A percentile compares a stretch with the other conserved stretches of the same genome.
phyloP scores from a whole-genome alignment of 176 grass and related monocot genomes.

The Thalia dealbata region DNA sequence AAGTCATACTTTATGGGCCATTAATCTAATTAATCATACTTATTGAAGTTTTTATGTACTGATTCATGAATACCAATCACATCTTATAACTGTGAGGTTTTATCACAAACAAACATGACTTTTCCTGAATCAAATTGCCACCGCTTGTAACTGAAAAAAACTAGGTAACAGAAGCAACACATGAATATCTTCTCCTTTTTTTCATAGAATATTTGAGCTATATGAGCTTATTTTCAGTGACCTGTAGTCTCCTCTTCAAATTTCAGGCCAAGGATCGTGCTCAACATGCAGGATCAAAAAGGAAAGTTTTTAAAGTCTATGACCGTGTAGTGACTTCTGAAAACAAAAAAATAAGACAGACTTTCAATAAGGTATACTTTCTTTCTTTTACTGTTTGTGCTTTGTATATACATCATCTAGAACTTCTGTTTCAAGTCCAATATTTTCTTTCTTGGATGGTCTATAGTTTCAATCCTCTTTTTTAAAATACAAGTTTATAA shows the following conservation, averaged over 20 bases:
- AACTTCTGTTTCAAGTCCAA: background rate
- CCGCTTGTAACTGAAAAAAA: background rate
- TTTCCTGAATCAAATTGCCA: background rate
- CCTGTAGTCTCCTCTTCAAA: background rate
- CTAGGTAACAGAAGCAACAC: background rate
- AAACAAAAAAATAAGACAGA: conserved; percentile 68
- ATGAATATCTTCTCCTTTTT: background rate
- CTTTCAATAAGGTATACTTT: too few relatives aligned
- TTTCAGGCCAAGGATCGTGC: conserved; percentile 34
- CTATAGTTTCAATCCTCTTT: background rate
- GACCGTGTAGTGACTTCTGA: conserved; percentile 61
- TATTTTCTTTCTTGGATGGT: background rate
- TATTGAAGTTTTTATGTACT: too few relatives aligned
- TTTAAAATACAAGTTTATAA: background rate
- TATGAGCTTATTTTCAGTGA: background rate
- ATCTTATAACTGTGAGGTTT: background rate
- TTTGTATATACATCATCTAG: too few relatives aligned
- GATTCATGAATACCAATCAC: too few relatives aligned
- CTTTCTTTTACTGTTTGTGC: conserved; percentile 6
- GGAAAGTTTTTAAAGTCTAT: conserved; percentile 71
- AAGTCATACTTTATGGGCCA: too few relatives aligned
- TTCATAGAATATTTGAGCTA: background rate
- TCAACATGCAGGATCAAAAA: conserved; percentile 52
- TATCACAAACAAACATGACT: background rate
- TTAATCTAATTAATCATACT: too few relatives aligned